These are phyloP conservation scores for Aspergillus heteromorphus DNA, from an alignment of 495 filamentous ascomycete genomes.

Conservation along the genomic window DNA sequence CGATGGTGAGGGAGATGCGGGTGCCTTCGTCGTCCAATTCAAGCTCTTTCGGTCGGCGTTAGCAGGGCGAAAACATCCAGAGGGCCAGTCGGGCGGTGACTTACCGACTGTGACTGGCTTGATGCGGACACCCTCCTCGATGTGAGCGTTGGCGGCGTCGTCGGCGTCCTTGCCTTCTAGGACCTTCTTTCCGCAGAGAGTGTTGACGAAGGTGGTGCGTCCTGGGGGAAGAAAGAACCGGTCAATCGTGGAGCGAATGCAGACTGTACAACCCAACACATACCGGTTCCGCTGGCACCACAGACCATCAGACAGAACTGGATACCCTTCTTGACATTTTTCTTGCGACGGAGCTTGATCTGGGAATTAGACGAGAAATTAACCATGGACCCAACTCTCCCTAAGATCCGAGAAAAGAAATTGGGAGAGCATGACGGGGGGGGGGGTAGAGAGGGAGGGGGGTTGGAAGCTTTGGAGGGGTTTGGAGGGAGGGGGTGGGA, in stretches of 20 bases:
- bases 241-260: constrained; percentile 20
- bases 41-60: constrained; percentile 56
- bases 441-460: neutral
- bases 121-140: constrained; percentile 96
- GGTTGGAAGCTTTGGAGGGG: constrained; percentile 11
- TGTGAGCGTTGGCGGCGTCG: constrained; percentile 78
- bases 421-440: neutral
- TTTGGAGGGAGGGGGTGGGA: constrained; percentile 26
- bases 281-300: constrained; percentile 96
- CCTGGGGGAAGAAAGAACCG: constrained; percentile 47
- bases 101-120: constrained; percentile 97
- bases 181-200: constrained; percentile 92
- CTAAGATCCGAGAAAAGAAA: neutral
- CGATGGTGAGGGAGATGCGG: constrained; percentile 93
- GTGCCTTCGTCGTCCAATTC: constrained; percentile 98
- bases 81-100: constrained; percentile 22
- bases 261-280: constrained; percentile 21
- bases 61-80: neutral
- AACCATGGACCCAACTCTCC: constrained; percentile 29
- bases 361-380: constrained; percentile 36
- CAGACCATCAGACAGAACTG: constrained; percentile 99
- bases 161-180: constrained; percentile 84
- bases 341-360: constrained; percentile 98
- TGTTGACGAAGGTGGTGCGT: constrained; percentile 98
- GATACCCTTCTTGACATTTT: constrained; percentile 99